phyloP scores from a whole-genome alignment of 1,139 yeast species.

The Nadsonia commutata region DNA sequence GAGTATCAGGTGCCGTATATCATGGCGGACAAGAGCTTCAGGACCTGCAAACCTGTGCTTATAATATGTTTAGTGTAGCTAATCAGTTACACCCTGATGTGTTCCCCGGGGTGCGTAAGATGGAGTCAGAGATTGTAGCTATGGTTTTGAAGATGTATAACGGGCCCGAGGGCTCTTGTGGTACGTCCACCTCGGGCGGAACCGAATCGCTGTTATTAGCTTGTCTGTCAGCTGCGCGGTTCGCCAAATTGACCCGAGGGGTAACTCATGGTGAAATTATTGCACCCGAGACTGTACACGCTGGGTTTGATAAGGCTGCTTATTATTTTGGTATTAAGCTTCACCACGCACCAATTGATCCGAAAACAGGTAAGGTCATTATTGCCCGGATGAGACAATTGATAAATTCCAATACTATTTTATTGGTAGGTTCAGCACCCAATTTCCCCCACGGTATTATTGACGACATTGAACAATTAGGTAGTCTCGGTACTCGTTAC shows the following conservation, averaged over 20 bases:
- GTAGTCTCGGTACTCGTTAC: conserved; percentile 47
- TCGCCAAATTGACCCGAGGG: conserved; percentile 50
- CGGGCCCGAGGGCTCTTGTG: conserved; percentile 61
- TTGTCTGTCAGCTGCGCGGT: conserved; percentile 64
- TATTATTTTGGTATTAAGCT: conserved; percentile 78
- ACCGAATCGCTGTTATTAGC: conserved; percentile 82
- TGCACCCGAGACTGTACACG: conserved; percentile 84
- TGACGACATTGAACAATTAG: conserved; percentile 68
- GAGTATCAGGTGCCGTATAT: conserved; percentile 89
- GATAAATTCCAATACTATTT: conserved; percentile 64
- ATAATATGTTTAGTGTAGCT: conserved; percentile 63
- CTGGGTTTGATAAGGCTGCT: conserved; percentile 91
- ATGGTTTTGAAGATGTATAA: conserved; percentile 75
- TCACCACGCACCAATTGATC: conserved; percentile 67
- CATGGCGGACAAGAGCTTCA: conserved; percentile 78
- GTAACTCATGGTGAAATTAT: conserved; percentile 70
- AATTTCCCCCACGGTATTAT: conserved; percentile 94
- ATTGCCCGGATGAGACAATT: conserved; percentile 43
- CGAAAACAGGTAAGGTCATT: conserved; percentile 54
- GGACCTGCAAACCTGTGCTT: conserved; percentile 61
- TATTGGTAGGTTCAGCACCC: conserved; percentile 88
- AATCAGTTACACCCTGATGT: conserved; percentile 96
- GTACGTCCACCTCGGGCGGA: conserved; percentile 94
- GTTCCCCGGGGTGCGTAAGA: conserved; percentile 89
- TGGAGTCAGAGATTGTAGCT: conserved; percentile 90